A percentile compares a stretch with the other conserved stretches of the same genome.
These are phyloP conservation scores for Phialemoniopsis sp. DNA, from an alignment of 2,329 filamentous ascomycete genomes.

Conservation along the genomic window DNA sequence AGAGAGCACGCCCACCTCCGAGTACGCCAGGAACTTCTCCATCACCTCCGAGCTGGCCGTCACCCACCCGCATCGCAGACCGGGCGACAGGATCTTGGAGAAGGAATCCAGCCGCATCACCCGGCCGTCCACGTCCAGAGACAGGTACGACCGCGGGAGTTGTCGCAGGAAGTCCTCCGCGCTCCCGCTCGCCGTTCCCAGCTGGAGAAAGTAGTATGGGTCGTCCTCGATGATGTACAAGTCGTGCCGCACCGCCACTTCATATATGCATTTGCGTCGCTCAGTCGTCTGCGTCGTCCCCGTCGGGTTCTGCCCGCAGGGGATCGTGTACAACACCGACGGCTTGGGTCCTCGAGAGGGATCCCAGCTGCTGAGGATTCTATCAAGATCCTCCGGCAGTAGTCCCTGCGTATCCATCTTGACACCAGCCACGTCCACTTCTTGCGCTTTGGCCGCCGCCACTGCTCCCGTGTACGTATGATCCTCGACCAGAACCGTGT, in stretches of 20 bases:
- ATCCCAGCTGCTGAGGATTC: slow-evolving; percentile 64
- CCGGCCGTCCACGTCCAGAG: slow-evolving; percentile 22
- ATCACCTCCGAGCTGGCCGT: slow-evolving; percentile 19
- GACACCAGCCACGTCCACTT: slow-evolving; percentile 55
- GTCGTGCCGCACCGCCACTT: slow-evolving; percentile 69
- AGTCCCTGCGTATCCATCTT: slow-evolving; percentile 65
- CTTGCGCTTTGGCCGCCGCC: slow-evolving; percentile 60
- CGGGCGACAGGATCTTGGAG: slow-evolving; percentile 24
- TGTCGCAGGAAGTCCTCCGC: no score
- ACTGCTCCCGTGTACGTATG: slow-evolving; percentile 44
- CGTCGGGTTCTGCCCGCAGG: slow-evolving; percentile 71
- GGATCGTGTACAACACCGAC: slow-evolving; percentile 65
- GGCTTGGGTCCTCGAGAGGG: slow-evolving; percentile 57
- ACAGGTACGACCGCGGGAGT: slow-evolving; percentile 21
- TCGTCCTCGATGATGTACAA: slow-evolving; percentile 70
- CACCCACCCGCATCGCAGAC: slow-evolving; percentile 22
- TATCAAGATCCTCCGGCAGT: slow-evolving; percentile 56
- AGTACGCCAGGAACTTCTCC: slow-evolving; percentile 16
- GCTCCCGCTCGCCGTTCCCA: neutral
- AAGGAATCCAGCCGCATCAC: slow-evolving; percentile 23
- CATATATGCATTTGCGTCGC: no score
- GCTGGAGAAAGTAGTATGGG: slow-evolving; percentile 73
- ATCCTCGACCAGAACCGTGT: slow-evolving; percentile 67
- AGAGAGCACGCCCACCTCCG: slow-evolving; percentile 13
- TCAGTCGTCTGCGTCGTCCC: slow-evolving; percentile 62